Evolutionary conservation across 2,329 filamentous ascomycete genomes (phyloP), one percentile per base, ranked within the genome.

Genomic region (Claviceps monticola): DNA sequence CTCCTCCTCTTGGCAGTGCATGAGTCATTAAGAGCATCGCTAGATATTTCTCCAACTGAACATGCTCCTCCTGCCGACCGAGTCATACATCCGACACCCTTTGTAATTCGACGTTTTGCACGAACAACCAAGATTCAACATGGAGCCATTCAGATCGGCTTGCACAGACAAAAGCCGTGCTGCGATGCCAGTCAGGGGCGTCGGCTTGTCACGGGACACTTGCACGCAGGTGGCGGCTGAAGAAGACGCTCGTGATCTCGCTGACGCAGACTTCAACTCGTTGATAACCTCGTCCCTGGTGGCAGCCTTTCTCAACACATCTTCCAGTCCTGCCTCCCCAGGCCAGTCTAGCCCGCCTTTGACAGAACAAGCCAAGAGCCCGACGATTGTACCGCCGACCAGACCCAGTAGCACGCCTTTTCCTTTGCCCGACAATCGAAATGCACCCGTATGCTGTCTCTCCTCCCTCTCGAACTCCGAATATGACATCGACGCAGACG

Each of bases 331-430:
- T 4, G 75, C 77, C 16, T 75, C 75, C 4, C 74, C 75, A 0
- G 75, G 74, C 29, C 72, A 76, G 14, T 71, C 74, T 5, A 78
- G 74, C 55, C 75, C 74, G 39, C 72, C 73, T 23, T 66, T 73
- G 48, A 13, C 14, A 23, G 70, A 75, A 41, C 74, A 73, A 53
- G 62, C 65, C 52, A 74, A 74, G 53, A 61, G 72, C 38, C 51
- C 58, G 34, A 57, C 59, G n/a, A 63, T 66, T 53, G 59, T 67
- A 8, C 66, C 65, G 16, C 65, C 65, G 4, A 62, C 62, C 5
- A 71, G 78, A 49, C 78, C 78, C 17, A 80, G 76, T 61, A 80
- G 78, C 64, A 81, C 78, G 2, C 78, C 78, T 1, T 81, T 80
- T 52, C 75, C 75, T 4, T 73, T 78, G 53, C 73, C 73, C 48